Base-by-base conservation (phyloP, 495 filamentous ascomycete species). In the Neurospora hispaniola region DNA sequence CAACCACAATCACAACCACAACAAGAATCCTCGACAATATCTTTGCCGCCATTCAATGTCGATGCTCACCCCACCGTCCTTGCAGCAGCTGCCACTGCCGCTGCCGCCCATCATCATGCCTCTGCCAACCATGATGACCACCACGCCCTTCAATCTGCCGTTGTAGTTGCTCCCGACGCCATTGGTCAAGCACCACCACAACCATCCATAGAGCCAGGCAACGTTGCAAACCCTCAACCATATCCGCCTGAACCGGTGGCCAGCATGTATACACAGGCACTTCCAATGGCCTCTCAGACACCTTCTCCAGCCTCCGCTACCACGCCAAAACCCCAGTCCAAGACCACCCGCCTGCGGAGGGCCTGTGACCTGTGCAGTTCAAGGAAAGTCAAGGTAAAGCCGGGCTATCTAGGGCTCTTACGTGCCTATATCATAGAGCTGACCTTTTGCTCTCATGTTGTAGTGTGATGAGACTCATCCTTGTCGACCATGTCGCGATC, bases 311-410 rank as follows among this genome's bases (percentile, higher is more conserved):
- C 11, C 39, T 80, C 70, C 70, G 59, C 76, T 71, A 74, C 72
- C 78, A 77, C 74, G 75, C 75, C 27, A 71, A 76, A 9, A 71
- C 71, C 73, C 11, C 74, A 74, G 43, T 40, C 75, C 11, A 80
- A 80, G 72, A 70, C 71, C 3, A 89, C 86, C 59, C 84, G 93
- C 71, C 83, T 94, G 71, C 89, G 90, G 62, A 92, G 93, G 78
- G 93, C 93, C 27, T 96, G 93, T 80, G 93, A 96, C 80, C 90
- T 91, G 82, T 96, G 93, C 80, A 94, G 91, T 76, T 88, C 91
- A 75, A 89, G 93, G 42, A 96, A 96, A 78, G 92, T 96, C 39
- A 96, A 95, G 88, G 92, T 93, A 79, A n/a, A 79, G 16, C 23
- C 20, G 27, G 10, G 74, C 9, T 59, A 1, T 6, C 31, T 7